A percentile compares a stretch with the other conserved stretches of the same genome.
Evolutionary conservation across 768 basidiomycete species (phyloP).

Genomic region (Ramaria sp.): DNA sequence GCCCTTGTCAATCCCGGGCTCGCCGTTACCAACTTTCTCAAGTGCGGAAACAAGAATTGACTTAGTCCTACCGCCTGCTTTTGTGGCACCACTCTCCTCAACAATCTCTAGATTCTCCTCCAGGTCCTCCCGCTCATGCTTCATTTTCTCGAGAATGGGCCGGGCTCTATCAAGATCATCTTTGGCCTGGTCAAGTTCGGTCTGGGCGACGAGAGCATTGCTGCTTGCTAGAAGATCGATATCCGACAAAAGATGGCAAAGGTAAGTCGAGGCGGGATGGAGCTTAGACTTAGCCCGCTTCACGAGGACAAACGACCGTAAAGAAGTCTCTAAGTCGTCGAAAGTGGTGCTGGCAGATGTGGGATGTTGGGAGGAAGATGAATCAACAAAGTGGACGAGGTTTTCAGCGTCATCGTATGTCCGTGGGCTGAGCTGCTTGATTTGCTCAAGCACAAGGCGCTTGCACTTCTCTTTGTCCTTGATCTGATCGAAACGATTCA

Average conservation of each 20-base stretch:
- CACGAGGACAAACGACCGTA: slow-evolving; percentile 93
- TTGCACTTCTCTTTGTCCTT: slow-evolving; percentile 90
- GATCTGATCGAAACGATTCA: slow-evolving; percentile 96
- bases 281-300: slow-evolving; percentile 95
- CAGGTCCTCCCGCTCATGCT: slow-evolving; percentile 55
- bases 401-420: slow-evolving; percentile 88
- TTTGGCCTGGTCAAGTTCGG: slow-evolving; percentile 63
- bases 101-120: slow-evolving; percentile 70
- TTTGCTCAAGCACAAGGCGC: slow-evolving; percentile 82
- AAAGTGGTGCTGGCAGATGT: slow-evolving; percentile 61
- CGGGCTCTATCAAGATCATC: slow-evolving; percentile 56
- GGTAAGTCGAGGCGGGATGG: slow-evolving; percentile 84
- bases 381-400: slow-evolving; percentile 98
- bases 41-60: slow-evolving; percentile 55
- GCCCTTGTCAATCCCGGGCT: slow-evolving; percentile 44
- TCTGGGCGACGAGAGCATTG: slow-evolving; percentile 75
- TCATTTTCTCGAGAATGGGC: slow-evolving; percentile 86
- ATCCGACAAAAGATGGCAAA: slow-evolving; percentile 82
- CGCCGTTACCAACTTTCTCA: slow-evolving; percentile 66
- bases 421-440: slow-evolving; percentile 79
- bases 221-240: slow-evolving; percentile 78
- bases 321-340: slow-evolving; percentile 76
- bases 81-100: slow-evolving; percentile 65
- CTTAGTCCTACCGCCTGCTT: slow-evolving; percentile 44
- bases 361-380: slow-evolving; percentile 60